Conservation (phyloP, 306 rosid species). For the Fagus sylvatica region DNA sequence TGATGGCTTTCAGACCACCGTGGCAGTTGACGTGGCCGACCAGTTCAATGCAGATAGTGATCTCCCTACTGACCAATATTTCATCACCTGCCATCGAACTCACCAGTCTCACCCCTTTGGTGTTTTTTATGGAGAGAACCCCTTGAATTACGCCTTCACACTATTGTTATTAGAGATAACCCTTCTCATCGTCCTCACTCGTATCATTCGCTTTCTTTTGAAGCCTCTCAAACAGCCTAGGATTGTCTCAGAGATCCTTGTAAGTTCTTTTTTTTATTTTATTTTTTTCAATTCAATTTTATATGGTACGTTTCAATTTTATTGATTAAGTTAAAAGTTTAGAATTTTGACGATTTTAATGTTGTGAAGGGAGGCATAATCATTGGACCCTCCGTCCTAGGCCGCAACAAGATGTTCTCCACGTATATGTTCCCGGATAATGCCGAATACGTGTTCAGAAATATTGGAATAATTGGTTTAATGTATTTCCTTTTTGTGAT, state of each 20-base stretch:
- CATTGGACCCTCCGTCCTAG: conserved; percentile 72
- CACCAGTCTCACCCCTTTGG: conserved; percentile 2
- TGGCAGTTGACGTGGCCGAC: conserved; percentile 6
- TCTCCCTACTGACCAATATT: no score
- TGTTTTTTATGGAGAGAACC: conserved; percentile 46
- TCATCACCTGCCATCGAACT: conserved; percentile 13
- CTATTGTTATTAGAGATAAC: conserved; percentile 41
- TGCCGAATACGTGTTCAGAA: conserved; percentile 36
- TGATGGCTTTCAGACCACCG: background rate
- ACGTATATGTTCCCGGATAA: conserved; percentile 14
- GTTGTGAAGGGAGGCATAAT: conserved; percentile 72
- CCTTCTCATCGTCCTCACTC: conserved; percentile 33
- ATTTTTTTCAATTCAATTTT: background rate
- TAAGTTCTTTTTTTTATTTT: conserved; percentile 27
- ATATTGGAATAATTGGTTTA: conserved; percentile 65
- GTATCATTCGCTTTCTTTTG: conserved; percentile 45
- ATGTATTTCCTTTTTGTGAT: conserved; percentile 56
- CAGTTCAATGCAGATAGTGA: background rate
- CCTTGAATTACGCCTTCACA: conserved; percentile 39
- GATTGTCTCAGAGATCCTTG: conserved; percentile 65
- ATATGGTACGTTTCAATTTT: background rate
- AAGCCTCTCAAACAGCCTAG: conserved; percentile 74
- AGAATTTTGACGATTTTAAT: background rate
- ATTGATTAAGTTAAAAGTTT: no score
- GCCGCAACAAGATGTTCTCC: conserved; percentile 37